Conservation (phyloP, 2,329 filamentous ascomycete species). For the Alternaria solani region DNA sequence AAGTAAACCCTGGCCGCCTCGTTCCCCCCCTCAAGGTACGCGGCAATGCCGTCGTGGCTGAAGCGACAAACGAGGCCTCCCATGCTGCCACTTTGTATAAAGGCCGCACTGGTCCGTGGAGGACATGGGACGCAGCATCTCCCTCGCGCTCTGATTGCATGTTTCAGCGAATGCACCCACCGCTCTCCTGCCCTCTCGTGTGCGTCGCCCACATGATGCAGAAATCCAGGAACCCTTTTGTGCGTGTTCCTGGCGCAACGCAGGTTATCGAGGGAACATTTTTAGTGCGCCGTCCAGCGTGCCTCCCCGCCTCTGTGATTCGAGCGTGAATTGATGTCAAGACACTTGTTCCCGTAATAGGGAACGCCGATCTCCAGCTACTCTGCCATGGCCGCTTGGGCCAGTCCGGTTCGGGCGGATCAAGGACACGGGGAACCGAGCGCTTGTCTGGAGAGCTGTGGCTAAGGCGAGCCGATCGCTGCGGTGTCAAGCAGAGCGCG, state of each 20-base stretch:
- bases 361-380: conserved; percentile 32
- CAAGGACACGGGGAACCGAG: conserved; percentile 34
- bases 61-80: conserved; percentile 17
- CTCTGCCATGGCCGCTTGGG: conserved; percentile 26
- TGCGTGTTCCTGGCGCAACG: conserved; percentile 37
- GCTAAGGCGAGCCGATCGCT: conserved; percentile 36
- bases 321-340: conserved; percentile 27
- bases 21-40: conserved; percentile 23
- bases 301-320: conserved; percentile 28
- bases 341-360: conserved; percentile 24
- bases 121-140: conserved; percentile 15
- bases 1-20: conserved; percentile 22
- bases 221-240: conserved; percentile 27
- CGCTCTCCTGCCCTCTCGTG: background rate
- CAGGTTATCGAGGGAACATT: conserved; percentile 19
- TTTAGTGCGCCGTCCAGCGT: conserved; percentile 25
- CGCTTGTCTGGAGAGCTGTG: conserved; percentile 33
- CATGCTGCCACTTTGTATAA: conserved; percentile 19
- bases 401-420: conserved; percentile 30
- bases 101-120: conserved; percentile 17
- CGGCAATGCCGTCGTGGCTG: conserved; percentile 27
- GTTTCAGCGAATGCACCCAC: conserved; percentile 24
- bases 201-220: background rate
- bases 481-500: conserved; percentile 21
- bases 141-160: conserved; percentile 19